Base-by-base conservation (phyloP, 371 early-diverging fungal genomes). In the Phascolomyces articulosus region DNA sequence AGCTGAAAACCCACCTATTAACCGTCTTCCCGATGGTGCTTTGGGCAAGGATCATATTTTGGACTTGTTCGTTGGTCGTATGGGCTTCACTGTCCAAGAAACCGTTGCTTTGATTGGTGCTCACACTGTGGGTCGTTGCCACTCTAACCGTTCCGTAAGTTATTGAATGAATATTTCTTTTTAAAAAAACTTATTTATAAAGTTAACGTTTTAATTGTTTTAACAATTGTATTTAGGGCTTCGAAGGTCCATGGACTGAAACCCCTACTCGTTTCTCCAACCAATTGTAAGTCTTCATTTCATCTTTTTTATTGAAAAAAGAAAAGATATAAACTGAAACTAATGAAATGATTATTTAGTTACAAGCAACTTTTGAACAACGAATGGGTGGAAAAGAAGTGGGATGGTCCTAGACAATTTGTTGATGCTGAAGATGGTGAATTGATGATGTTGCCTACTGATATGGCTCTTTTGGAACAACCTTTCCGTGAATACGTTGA, bases 361-460 rank as follows among this genome's bases (percentile, higher is more conserved):
- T 96, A 71, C 72, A 86, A 85, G 65, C 87, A 82, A 61, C 82
- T 94, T 40, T 74, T 92, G 21, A 72, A 82, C 56, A 80, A 86
- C 65, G 74, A 70, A 20, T 93, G 95, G 93, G 85, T 83, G 18
- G 78, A 80, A 62, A 79, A 77, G 78, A 88, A 91, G 64, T 91
- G 91, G 89, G 79, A 84, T 65, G 93, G 94, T 3, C 87, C 90
- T 29, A 75, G 78, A 71, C 94, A 95, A 74, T 91, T 80, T 64
- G 89, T 80, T 21, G 91, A 92, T 78, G 85, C 86, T 66, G 80
- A 80, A 44, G 84, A 85, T 56, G 82, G 77, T 51, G 77, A 80
- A 54, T 71, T 94, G 54, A 95, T 94, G 94, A 95, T 95, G 96
- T 80, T 95, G 57, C 94, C 96, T 24, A 83, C 93, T 54, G 96